Evolutionary conservation across 2,329 filamentous ascomycete genomes (phyloP).

Genomic region (Cadophora luteo-olivacea): DNA sequence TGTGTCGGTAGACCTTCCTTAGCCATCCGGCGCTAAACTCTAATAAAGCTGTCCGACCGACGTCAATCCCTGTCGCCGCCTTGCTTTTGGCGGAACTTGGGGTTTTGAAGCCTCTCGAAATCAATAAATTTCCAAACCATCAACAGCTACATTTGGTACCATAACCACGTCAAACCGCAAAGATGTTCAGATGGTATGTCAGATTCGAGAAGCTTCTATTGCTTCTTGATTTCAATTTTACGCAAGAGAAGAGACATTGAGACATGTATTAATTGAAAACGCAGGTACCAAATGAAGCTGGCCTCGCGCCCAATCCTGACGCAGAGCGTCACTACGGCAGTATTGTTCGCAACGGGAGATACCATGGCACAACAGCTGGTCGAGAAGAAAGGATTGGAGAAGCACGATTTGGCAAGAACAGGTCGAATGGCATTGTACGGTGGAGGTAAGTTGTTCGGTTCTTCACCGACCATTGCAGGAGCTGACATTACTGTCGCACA

Average conservation of each 20-base stretch:
- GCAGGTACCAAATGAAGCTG: conserved; percentile 86
- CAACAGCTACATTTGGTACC: not conserved
- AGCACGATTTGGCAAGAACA: conserved; percentile 77
- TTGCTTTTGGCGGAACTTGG: conserved; percentile 6
- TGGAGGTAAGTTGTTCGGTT: conserved; percentile 60
- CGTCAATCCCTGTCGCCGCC: conserved; percentile 1
- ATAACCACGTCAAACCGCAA: conserved; percentile 22
- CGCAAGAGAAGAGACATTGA: not conserved
- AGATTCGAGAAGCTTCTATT: not conserved
- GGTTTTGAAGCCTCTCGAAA: conserved; percentile 4
- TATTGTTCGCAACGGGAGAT: conserved; percentile 94
- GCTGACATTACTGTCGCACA: conserved; percentile 40
- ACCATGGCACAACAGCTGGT: conserved; percentile 89
- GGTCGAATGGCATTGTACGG: conserved; percentile 83
- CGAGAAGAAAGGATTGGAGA: conserved; percentile 77
- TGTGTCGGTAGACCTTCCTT: conserved; percentile 8
- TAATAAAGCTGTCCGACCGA: conserved; percentile 10
- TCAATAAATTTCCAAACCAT: conserved; percentile 17
- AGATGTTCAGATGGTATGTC: conserved; percentile 44
- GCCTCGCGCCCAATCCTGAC: conserved; percentile 85
- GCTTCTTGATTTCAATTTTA: not conserved
- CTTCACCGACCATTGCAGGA: conserved; percentile 5
- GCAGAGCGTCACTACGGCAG: conserved; percentile 86
- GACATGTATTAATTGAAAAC: conserved; percentile 12
- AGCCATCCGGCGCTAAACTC: not conserved